A percentile compares a stretch with the other conserved stretches of the same genome.
phyloP scores from a whole-genome alignment of 345 rosid species.

The Eucalyptus curtisii region DNA sequence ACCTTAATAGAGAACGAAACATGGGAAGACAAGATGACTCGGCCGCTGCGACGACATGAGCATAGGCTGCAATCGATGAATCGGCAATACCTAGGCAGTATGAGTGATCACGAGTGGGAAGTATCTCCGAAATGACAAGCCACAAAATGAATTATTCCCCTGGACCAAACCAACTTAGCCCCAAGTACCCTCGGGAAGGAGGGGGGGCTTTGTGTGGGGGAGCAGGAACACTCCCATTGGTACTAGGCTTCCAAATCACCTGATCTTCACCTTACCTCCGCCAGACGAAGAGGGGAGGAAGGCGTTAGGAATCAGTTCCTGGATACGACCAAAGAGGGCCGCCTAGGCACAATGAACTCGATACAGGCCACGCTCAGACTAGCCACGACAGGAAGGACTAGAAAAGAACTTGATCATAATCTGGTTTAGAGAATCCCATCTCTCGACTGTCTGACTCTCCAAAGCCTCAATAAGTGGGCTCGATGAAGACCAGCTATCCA shows the following conservation, averaged over 20 bases:
- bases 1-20: neutral
- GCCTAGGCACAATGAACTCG: neutral
- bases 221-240: neutral
- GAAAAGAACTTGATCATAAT: neutral
- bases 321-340: neutral
- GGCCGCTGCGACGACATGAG: neutral
- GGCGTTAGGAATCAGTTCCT: neutral
- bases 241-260: neutral
- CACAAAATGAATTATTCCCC: neutral
- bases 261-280: neutral
- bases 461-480: no score
- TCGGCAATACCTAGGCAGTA: neutral
- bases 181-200: neutral
- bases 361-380: neutral
- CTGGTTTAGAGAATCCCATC: neutral
- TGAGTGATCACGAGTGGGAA: neutral
- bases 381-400: neutral
- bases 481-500: no score
- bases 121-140: neutral
- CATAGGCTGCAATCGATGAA: neutral
- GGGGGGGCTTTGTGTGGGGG: no score
- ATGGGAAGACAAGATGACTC: neutral
- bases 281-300: neutral
- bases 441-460: neutral
- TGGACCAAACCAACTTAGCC: neutral